These are phyloP conservation scores for Heliamphora exappendiculata DNA, from an alignment of 148 eudicot species.

Conservation along the genomic window DNA sequence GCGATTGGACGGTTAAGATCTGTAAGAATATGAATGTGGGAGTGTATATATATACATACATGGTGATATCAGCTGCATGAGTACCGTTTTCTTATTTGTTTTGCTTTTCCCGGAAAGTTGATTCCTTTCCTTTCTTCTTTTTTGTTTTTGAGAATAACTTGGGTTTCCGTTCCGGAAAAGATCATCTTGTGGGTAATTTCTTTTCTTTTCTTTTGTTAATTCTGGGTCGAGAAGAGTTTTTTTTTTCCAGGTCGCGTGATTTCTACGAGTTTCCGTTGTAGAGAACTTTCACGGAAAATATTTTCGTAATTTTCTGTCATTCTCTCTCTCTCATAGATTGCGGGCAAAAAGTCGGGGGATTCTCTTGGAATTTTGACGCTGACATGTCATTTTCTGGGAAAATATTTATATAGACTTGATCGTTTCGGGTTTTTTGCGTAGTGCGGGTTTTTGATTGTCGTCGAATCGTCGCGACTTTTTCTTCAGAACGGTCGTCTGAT, in stretches of 20 bases:
- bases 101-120: slow-evolving; percentile 2
- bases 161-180: slow-evolving; percentile 5
- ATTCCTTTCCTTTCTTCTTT: slow-evolving; percentile 9
- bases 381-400: background rate
- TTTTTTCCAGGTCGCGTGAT: slow-evolving; percentile 1
- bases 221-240: no score
- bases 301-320: background rate
- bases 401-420: background rate
- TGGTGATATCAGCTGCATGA: background rate
- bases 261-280: background rate
- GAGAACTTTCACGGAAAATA: background rate
- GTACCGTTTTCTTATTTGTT: background rate
- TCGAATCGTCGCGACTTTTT: slow-evolving; percentile 7
- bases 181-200: background rate
- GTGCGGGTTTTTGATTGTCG: slow-evolving; percentile 1
- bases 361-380: background rate
- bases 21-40: background rate
- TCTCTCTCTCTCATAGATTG: slow-evolving; percentile 6
- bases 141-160: no score
- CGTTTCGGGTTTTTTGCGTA: background rate
- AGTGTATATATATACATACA: background rate
- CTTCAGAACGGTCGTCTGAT: background rate
- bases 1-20: slow-evolving; percentile 3
- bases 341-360: slow-evolving; percentile 6
- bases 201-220: no score